A percentile compares a stretch with the other conserved stretches of the same genome.
phyloP scores from a whole-genome alignment of 768 basidiomycete genomes.

The Termitomyces sp. region DNA sequence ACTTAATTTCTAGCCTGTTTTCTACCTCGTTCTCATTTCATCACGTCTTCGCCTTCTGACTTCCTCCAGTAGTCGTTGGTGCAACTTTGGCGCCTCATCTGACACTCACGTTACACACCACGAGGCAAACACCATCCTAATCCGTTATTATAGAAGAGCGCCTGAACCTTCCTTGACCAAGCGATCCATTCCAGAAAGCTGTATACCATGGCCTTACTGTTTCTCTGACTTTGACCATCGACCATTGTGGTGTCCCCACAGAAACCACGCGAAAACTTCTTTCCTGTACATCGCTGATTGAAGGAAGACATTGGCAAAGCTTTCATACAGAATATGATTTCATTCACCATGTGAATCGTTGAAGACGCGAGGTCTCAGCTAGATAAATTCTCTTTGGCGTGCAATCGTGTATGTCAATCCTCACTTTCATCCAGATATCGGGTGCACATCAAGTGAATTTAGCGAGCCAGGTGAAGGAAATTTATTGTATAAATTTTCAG shows the following conservation, averaged over 20 bases:
- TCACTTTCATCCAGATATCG: not conserved
- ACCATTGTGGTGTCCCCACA: too few species aligned
- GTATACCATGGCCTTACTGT: not conserved
- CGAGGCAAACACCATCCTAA: not conserved
- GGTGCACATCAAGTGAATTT: not conserved
- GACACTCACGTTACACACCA: not conserved
- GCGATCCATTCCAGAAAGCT: not conserved
- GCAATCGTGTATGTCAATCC: not conserved
- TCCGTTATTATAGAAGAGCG: not conserved
- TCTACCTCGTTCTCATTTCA: not conserved
- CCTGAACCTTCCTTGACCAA: not conserved
- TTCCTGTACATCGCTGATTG: not conserved
- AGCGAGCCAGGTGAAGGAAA: not conserved
- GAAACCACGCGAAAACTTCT: not conserved
- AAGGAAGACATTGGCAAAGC: too few species aligned
- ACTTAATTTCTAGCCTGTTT: not conserved
- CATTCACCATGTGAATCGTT: not conserved
- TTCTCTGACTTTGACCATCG: too few species aligned
- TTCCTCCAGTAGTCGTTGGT: not conserved
- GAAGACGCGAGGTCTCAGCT: not conserved
- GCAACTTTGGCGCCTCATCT: not conserved
- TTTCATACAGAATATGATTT: not conserved
- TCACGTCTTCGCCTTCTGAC: not conserved
- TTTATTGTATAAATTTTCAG: not conserved
- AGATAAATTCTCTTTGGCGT: not conserved